These are phyloP conservation scores for Lycium ferocissimum DNA, from an alignment of 257 asterid species.

Conservation along the genomic window DNA sequence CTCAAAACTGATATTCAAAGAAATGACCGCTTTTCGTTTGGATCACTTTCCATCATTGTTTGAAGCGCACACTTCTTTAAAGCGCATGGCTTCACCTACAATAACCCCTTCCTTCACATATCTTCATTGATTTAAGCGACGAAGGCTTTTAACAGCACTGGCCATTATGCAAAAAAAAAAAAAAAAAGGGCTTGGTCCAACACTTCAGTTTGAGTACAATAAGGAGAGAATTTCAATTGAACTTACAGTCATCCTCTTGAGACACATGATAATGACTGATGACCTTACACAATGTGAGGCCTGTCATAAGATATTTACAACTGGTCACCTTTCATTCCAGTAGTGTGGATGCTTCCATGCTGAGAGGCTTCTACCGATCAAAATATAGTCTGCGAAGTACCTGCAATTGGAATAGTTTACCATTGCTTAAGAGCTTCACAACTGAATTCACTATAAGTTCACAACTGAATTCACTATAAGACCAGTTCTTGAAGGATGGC, in stretches of 20 bases:
- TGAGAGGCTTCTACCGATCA: slow-evolving; percentile 66
- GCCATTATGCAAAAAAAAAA: background rate
- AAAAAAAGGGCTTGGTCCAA: background rate
- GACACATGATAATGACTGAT: background rate
- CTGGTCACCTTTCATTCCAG: slow-evolving; percentile 81
- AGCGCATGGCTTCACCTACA: background rate
- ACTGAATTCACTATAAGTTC: slow-evolving; percentile 82
- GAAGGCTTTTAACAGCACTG: background rate
- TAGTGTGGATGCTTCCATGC: slow-evolving; percentile 65
- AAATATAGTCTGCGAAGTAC: slow-evolving; percentile 86
- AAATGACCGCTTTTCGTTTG: background rate
- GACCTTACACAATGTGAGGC: slow-evolving; percentile 40
- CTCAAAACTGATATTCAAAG: background rate
- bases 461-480: slow-evolving; percentile 83
- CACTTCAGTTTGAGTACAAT: background rate
- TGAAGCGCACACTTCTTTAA: background rate
- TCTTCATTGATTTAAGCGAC: slow-evolving; percentile 1
- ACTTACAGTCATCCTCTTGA: background rate
- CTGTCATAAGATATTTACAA: slow-evolving; percentile 69
- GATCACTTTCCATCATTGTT: background rate
- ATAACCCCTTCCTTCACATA: background rate
- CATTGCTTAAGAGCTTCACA: slow-evolving; percentile 63
- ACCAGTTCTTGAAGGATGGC: slow-evolving; percentile 70
- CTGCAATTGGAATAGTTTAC: slow-evolving; percentile 63
- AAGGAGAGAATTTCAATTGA: background rate